Base-by-base conservation (phyloP, 2,329 filamentous ascomycete species). In the Mollisia scopiformis region DNA sequence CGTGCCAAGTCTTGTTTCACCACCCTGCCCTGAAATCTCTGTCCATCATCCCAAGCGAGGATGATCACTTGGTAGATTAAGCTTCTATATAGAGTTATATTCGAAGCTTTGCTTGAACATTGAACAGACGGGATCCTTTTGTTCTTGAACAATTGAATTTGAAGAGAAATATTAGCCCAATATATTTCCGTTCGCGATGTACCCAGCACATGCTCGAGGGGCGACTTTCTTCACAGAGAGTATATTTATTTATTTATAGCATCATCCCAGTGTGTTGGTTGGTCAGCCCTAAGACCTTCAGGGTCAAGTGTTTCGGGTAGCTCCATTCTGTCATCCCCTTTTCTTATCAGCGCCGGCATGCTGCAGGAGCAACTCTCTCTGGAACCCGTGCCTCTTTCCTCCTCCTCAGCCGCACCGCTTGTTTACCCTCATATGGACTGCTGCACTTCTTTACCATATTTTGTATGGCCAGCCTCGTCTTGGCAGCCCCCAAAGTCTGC, bases 381-480 rank as follows among this genome's bases (percentile, higher is more conserved):
- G n/a, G n/a, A n/a, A n/a, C n/a, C n/a, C n/a, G n/a, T n/a, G n/a
- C n/a, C n/a, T n/a, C n/a, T n/a, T n/a, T n/a, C n/a, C n/a, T n/a
- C n/a, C n/a, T n/a, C n/a, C 49, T 51, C 49, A 51, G 49, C 49
- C 49, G 49, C 49, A 51, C 49, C 30, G 49, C 28, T 41, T 54
- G 13, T 11, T 13, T 43, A 13, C 43, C 25, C 16, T 47, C 43
- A 14, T 28, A 10, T 25, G 43, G 43, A 25, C 10, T 16, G 23
- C 8, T 16, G 13, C 23, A 27, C 23, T 19, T 27, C 43, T 25
- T 13, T 10, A 47, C 13, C 43, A n/a, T 23, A 16, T 47, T n/a
- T 5, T 55, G 3, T 63, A 21, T 61, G 63, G 61, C 49, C 63
- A 63, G 63, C 63, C 63, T 59, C 35, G 52, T 57, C 52, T 55